Evolutionary conservation across 2,329 filamentous ascomycete genomes (phyloP).

Genomic region (Ascochyta fabae): DNA sequence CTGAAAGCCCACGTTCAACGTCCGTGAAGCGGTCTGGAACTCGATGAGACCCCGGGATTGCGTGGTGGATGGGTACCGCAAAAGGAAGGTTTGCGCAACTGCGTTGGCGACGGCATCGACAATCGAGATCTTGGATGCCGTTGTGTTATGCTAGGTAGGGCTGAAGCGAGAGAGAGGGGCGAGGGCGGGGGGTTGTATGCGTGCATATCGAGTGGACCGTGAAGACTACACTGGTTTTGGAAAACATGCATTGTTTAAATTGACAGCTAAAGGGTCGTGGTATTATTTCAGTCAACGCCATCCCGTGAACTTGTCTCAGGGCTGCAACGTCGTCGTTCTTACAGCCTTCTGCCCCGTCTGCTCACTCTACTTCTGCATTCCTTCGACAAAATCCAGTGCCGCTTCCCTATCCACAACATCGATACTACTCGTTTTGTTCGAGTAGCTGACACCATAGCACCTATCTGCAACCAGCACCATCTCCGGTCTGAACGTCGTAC

Average conservation of each 20-base stretch:
- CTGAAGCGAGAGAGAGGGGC: background rate
- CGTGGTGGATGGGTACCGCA: background rate
- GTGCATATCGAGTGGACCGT: background rate
- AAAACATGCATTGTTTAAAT: too few relatives aligned
- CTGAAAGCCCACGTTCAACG: background rate
- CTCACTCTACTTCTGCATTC: slow-evolving; percentile 62
- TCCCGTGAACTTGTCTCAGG: background rate
- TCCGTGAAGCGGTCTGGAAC: background rate
- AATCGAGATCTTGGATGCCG: background rate
- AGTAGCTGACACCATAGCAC: slow-evolving; percentile 93
- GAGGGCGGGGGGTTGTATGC: background rate
- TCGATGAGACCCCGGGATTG: too few relatives aligned
- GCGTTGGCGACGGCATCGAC: background rate
- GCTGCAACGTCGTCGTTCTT: too few relatives aligned
- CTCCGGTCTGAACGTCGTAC: slow-evolving; percentile 97
- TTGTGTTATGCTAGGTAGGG: background rate
- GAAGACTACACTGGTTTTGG: too few relatives aligned
- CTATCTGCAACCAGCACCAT: slow-evolving; percentile 96
- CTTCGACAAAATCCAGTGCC: slow-evolving; percentile 92
- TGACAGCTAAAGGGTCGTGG: background rate
- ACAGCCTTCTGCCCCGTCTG: too few relatives aligned
- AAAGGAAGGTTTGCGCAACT: background rate
- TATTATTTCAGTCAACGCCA: background rate
- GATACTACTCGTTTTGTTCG: slow-evolving; percentile 91
- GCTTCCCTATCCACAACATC: slow-evolving; percentile 87